Conservation (phyloP, 345 rosid genomes). For the Gossypium herbaceum region DNA sequence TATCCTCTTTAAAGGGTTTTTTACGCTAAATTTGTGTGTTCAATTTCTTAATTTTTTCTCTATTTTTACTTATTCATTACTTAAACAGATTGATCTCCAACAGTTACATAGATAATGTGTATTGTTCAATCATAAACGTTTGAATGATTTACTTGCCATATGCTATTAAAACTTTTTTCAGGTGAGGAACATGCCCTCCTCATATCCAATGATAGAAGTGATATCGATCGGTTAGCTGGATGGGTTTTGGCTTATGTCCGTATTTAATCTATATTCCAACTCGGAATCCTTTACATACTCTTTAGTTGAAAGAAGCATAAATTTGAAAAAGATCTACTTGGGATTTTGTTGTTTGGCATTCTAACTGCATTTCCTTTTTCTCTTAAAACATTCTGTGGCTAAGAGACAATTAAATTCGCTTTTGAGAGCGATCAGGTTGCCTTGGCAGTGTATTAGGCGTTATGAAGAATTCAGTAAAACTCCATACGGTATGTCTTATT, state of each 20-base stretch:
- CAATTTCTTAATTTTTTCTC: no score
- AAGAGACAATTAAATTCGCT: conserved; percentile 18
- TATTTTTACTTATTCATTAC: no score
- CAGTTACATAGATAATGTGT: background rate
- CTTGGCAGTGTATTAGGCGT: conserved; percentile 88
- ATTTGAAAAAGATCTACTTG: background rate
- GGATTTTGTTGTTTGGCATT: background rate
- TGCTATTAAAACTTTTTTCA: conserved; percentile 28
- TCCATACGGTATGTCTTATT: conserved; percentile 53
- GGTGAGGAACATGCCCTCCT: conserved; percentile 91
- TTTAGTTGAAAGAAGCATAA: background rate
- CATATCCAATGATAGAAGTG: conserved; percentile 78
- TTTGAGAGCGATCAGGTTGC: conserved; percentile 82
- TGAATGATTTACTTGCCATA: conserved; percentile 10
- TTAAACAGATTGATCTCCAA: no score
- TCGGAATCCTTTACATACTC: background rate
- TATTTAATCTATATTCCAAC: conserved; percentile 6
- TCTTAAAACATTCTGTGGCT: conserved; percentile 14
- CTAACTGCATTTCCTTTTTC: background rate
- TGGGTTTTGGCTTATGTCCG: conserved; percentile 90
- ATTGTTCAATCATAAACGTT: background rate
- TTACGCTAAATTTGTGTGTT: no score
- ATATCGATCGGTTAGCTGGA: conserved; percentile 95
- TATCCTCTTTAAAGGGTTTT: no score
- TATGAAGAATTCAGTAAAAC: conserved; percentile 88